Percentiles rank a stretch among this genome's conserved stretches.
Evolutionary conservation across 202 grass and related monocot species (phyloP).

Genomic region (Eragrostis tef): DNA sequence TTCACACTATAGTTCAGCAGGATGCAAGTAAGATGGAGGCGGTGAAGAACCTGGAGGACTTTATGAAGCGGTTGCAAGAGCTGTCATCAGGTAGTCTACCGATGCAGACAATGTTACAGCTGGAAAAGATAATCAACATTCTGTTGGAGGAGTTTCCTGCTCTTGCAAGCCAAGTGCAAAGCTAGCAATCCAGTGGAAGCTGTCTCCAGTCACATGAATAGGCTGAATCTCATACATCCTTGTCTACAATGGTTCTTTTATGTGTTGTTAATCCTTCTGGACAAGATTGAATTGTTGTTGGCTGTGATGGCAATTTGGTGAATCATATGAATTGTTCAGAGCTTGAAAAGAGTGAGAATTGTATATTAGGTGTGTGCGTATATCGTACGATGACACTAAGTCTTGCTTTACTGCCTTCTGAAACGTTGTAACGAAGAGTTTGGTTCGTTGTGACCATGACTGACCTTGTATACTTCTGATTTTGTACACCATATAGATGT

Average conservation of each 20-base stretch:
- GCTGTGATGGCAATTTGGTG: conserved; percentile 35
- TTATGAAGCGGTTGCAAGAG: conserved; percentile 41
- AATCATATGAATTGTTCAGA: conserved; percentile 22
- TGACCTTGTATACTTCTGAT: conserved; percentile 8
- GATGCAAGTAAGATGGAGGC: conserved; percentile 40
- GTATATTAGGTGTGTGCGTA: background rate
- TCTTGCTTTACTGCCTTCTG: conserved; percentile 19
- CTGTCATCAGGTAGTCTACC: conserved; percentile 47
- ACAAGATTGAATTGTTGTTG: conserved; percentile 27
- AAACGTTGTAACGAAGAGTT: background rate
- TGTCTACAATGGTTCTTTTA: conserved; percentile 4
- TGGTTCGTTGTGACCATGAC: background rate
- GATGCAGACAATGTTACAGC: conserved; percentile 45
- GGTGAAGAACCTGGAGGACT: conserved; percentile 46
- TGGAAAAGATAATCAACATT: conserved; percentile 29
- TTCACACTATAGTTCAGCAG: conserved; percentile 28
- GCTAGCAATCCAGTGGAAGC: conserved; percentile 40
- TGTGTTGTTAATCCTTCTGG: conserved; percentile 33
- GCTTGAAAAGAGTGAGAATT: background rate
- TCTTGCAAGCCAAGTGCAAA: background rate
- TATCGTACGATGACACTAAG: background rate
- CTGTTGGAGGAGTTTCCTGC: conserved; percentile 30
- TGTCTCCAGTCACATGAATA: conserved; percentile 39
- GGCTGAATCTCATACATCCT: background rate
- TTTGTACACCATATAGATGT: conserved; percentile 11